Conservation (phyloP, 805 yeast species). For the Candida quercuum region DNA sequence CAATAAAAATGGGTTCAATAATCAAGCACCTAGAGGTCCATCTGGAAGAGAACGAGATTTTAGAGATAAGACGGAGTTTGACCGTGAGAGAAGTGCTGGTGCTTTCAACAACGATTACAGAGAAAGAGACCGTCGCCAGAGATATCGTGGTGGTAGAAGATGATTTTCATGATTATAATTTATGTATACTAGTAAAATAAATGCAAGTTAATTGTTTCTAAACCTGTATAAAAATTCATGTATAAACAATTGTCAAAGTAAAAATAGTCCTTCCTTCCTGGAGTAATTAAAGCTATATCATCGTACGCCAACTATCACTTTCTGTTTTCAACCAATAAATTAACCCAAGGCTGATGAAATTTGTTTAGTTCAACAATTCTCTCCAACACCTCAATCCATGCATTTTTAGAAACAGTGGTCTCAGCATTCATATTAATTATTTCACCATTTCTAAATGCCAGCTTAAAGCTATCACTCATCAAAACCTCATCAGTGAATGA, state of each 20-base stretch:
- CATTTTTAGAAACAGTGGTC: conserved; percentile 47
- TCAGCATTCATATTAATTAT: conserved; percentile 84
- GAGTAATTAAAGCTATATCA: no score
- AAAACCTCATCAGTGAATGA: conserved; percentile 68
- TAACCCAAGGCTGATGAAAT: conserved; percentile 62
- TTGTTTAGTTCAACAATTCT: conserved; percentile 49
- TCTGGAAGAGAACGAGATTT: conserved; percentile 10
- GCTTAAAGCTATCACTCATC: conserved; percentile 68
- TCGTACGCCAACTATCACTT: no score
- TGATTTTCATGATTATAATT: neutral
- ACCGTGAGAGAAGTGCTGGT: conserved; percentile 10
- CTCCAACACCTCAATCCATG: conserved; percentile 63
- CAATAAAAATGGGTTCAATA: neutral
- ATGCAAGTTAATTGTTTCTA: no score
- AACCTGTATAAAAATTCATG: no score
- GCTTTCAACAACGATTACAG: conserved; percentile 12
- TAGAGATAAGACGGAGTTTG: conserved; percentile 16
- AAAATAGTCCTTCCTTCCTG: no score
- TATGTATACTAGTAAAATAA: neutral
- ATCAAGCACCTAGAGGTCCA: conserved; percentile 13
- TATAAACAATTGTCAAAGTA: neutral
- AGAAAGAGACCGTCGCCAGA: conserved; percentile 21
- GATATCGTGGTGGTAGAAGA: conserved; percentile 11
- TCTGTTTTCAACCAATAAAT: conserved; percentile 28
- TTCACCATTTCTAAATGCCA: conserved; percentile 76